Conservation (phyloP, 2,329 filamentous ascomycete genomes). For the Neocatenulostroma microsporum region DNA sequence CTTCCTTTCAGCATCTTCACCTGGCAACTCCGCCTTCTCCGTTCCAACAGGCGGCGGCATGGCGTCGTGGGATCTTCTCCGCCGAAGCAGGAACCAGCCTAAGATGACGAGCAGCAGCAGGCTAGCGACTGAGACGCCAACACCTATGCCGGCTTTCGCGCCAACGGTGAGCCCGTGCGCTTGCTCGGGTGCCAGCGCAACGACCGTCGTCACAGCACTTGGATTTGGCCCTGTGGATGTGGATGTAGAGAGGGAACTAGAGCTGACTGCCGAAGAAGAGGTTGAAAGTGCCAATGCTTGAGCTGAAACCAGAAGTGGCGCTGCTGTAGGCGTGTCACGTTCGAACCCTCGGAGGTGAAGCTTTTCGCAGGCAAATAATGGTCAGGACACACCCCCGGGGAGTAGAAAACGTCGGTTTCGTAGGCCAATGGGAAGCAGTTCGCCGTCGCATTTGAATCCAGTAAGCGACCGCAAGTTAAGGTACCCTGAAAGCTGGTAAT, state of each 20-base stretch:
- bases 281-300: background rate
- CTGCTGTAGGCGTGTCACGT: background rate
- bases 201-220: too few relatives aligned
- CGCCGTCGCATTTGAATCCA: too few relatives aligned
- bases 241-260: background rate
- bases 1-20: background rate
- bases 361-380: background rate
- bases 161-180: background rate
- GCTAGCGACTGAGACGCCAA: background rate
- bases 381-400: background rate
- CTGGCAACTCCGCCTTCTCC: conserved; percentile 1
- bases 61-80: background rate
- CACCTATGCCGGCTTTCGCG: conserved; percentile 1
- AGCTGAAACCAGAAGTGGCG: background rate
- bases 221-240: background rate
- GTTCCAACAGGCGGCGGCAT: background rate
- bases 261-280: background rate
- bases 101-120: background rate
- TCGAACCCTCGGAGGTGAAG: background rate
- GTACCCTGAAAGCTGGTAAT: background rate
- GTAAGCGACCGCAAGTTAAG: background rate
- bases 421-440: background rate
- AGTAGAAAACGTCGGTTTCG: background rate
- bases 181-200: background rate
- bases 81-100: background rate